Conservation (phyloP, 2,329 filamentous ascomycete genomes). For the Fonsecaea erecta region DNA sequence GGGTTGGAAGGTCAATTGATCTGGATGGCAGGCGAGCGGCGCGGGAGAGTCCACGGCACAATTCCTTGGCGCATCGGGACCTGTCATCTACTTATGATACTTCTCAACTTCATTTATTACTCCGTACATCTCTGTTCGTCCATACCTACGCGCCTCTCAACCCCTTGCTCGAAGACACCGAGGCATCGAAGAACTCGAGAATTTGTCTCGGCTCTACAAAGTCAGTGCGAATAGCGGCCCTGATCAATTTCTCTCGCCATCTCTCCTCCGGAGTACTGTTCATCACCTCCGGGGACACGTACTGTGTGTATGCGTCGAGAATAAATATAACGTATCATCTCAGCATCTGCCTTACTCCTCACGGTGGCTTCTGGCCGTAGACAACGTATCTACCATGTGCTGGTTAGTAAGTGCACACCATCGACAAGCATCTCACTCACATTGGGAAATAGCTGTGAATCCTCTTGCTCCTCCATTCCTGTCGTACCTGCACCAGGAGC, state of each 20-base stretch:
- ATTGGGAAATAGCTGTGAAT: conserved; percentile 31
- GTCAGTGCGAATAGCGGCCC: not conserved
- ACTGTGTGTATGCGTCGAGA: not conserved
- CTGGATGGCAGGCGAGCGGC: not conserved
- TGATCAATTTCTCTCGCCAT: not conserved
- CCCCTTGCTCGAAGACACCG: not conserved
- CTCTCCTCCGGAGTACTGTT: no score
- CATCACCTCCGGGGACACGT: not conserved
- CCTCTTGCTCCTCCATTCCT: conserved; percentile 26
- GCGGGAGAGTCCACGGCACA: not conserved
- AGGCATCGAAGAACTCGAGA: not conserved
- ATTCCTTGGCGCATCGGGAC: not conserved
- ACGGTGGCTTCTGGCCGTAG: not conserved
- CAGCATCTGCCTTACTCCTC: not conserved
- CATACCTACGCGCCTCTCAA: not conserved
- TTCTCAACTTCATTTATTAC: not conserved
- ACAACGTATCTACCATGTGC: not conserved
- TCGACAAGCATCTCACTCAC: not conserved
- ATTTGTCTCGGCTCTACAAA: not conserved
- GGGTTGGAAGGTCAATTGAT: not conserved
- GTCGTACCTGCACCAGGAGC: conserved; percentile 31
- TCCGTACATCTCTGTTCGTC: not conserved
- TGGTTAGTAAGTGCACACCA: not conserved
- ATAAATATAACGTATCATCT: not conserved
- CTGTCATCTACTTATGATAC: not conserved